Conservation (phyloP, 768 basidiomycete species). For the Leccinum truebloodii region DNA sequence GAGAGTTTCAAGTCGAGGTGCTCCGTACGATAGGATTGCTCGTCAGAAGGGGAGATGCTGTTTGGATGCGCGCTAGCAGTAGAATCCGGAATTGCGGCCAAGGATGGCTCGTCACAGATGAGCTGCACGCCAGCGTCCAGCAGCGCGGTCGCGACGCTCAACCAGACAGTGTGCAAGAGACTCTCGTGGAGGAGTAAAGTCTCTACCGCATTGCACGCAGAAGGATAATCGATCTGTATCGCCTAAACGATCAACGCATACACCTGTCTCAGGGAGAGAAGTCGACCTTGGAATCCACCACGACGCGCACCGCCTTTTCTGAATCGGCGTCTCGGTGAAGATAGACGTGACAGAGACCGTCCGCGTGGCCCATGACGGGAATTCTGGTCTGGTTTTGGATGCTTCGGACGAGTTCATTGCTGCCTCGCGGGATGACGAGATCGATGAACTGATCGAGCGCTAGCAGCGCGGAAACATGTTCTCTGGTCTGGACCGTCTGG, state of each 20-base stretch:
- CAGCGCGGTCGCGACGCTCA: conserved; percentile 70
- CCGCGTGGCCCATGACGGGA: conserved; percentile 98
- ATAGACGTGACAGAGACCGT: conserved; percentile 90
- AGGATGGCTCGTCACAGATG: conserved; percentile 71
- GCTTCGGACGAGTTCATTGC: conserved; percentile 82
- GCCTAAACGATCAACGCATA: conserved; percentile 4
- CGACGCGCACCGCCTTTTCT: conserved; percentile 79
- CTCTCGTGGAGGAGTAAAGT: conserved; percentile 84
- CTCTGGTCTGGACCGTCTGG: conserved; percentile 88
- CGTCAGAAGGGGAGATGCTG: conserved; percentile 54
- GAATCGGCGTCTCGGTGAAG: conserved; percentile 80
- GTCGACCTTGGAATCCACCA: conserved; percentile 87
- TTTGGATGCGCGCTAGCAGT: conserved; percentile 37
- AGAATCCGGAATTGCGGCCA: conserved; percentile 52
- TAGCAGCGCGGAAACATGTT: conserved; percentile 86
- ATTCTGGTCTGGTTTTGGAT: conserved; percentile 92
- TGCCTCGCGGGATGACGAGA: conserved; percentile 94
- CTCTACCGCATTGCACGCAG: conserved; percentile 93
- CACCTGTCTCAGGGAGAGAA: background rate
- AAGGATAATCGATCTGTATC: conserved; percentile 83
- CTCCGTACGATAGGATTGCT: conserved; percentile 80
- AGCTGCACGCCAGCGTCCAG: conserved; percentile 70
- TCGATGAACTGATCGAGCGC: conserved; percentile 91
- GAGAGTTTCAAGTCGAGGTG: conserved; percentile 86
- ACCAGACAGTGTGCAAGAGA: conserved; percentile 77